Percentiles rank a stretch among this genome's conserved stretches.
phyloP scores from a whole-genome alignment of 2,329 filamentous ascomycete genomes.

The Plenodomus tracheiphilus region DNA sequence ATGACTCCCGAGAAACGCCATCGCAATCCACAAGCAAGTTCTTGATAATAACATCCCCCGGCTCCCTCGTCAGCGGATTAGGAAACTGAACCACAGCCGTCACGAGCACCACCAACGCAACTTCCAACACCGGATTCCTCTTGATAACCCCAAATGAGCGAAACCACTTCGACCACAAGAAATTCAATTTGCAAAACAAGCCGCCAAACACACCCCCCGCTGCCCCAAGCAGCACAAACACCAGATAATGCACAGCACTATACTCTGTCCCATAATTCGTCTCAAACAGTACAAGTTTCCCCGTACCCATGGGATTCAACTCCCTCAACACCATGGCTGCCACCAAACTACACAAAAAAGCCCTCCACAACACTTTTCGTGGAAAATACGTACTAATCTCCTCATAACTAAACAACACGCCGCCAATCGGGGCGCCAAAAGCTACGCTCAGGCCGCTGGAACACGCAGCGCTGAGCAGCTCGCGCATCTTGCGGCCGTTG shows the following conservation, averaged over 20 bases:
- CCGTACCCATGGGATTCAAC: constrained; percentile 63
- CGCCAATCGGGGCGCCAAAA: constrained; percentile 65
- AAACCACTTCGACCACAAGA: constrained; percentile 60
- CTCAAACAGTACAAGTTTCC: constrained; percentile 64
- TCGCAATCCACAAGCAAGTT: constrained; percentile 60
- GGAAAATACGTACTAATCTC: constrained; percentile 66
- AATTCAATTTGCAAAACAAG: constrained; percentile 62
- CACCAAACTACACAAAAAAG: constrained; percentile 61
- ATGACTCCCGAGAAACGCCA: constrained; percentile 40
- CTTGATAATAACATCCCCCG: constrained; percentile 60
- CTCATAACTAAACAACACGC: constrained; percentile 62
- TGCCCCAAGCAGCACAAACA: constrained; percentile 61
- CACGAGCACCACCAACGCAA: constrained; percentile 57
- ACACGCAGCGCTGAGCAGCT: constrained; percentile 62
- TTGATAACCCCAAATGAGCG: constrained; percentile 58
- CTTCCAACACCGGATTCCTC: constrained; percentile 59
- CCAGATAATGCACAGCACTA: constrained; percentile 57
- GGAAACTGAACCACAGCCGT: constrained; percentile 61
- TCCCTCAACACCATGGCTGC: constrained; percentile 60
- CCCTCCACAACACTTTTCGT: constrained; percentile 61
- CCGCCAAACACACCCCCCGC: constrained; percentile 63
- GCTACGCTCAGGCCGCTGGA: constrained; percentile 63
- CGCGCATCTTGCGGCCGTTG: constrained; percentile 61
- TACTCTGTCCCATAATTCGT: constrained; percentile 63
- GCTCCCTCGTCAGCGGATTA: constrained; percentile 58